Evolutionary conservation across 148 eudicot species (phyloP), one percentile per base, ranked within the genome.

Genomic region (Cornus suecica): DNA sequence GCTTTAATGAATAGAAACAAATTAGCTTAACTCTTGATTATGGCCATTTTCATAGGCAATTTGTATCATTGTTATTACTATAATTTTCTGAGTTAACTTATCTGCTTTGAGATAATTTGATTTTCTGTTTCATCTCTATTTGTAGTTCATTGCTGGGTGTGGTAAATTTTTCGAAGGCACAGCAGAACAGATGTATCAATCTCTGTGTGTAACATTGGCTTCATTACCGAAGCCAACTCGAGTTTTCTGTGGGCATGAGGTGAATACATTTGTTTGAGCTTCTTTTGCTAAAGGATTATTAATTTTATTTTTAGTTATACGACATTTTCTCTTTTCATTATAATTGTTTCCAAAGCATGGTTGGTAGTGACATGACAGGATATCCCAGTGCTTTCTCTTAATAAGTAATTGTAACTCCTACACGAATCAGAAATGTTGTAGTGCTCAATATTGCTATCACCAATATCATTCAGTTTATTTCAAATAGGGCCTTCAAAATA

Each of bases 161-260:
- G 99, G 99, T 41, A 94, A 82, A 82, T 92, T 94, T 78, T 92
- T 90, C 42, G 99, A 94, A 83, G 99, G 99, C 77, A 92, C 97
- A 65, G 96, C 99, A 34, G 99, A 94, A 65, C 91, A 94, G 82
- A 94, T 94, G 99, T 84, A 94, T 82, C 91, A 92, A 73, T 92
- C 99, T 27, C 89, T 94, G 22, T 94, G 97, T 69, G 88, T 83
- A 74, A 94, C 96, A 69, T 79, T 94, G 84, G 87, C 83, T 73
- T 94, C 99, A 6, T 78, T 94, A 85, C 99, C 99, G 25, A 83
- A 92, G 82, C 96, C 92, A 28, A 94, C 99, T 80, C 82, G 76
- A 69, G 99, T 94, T 74, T 94, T 84, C 76, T 92, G 99, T 76
- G 99, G 97, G 42, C 99, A 94, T 81, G 99, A 94, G 96, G 99